Evolutionary conservation across 2,329 filamentous ascomycete genomes (phyloP), one percentile per base, ranked within the genome.

Genomic region (Cadophora sp.): DNA sequence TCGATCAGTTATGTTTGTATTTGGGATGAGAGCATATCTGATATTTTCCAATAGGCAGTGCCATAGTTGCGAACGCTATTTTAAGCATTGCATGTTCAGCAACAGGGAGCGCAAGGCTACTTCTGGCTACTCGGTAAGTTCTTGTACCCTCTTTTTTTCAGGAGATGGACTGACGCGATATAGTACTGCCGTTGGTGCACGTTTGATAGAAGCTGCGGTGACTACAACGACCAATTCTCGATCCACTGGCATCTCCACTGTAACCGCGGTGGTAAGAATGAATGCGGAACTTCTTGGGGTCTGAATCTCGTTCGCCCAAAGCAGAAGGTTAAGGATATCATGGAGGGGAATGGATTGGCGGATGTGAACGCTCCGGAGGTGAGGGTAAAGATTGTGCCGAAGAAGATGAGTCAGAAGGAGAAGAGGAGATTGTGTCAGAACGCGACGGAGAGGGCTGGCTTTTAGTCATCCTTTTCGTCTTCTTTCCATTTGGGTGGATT

Each of bases 81-180:
- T 47, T 39, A 66, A 66, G 50, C 64, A 55, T 16, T 66, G 64
- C 64, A 66, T 66, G 64, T 66, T 66, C 43, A 51, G 55, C 36
- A 61, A 48, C 11, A 39, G 14, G 2, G 48, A 61, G 39, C 58
- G 56, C 1, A 65, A 61, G 30, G 39, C 33, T n/a, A 16, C 16
- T 27, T 9, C 4, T 9, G 14, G 24, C 8, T 50, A 33, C n/a
- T 16, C 14, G 3, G 62, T 64, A 64, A 50, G 50, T 36, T 8
- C 43, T 62, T 11, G 33, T 8, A n/a, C n/a, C 18, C 33, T 5
- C 11, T 24, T 5, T 4, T 24, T 6, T 43, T 18, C 18, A 24
- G 14, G 27, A 62, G n/a, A 14, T 18, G 6, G n/a, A 39, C 50
- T 39, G 9, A 56, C 16, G 16, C n/a, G 16, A 14, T 14, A 4